These are phyloP conservation scores for Skeletonema potamos DNA, from an alignment of 108 stramenopile species.

Conservation along the genomic window DNA sequence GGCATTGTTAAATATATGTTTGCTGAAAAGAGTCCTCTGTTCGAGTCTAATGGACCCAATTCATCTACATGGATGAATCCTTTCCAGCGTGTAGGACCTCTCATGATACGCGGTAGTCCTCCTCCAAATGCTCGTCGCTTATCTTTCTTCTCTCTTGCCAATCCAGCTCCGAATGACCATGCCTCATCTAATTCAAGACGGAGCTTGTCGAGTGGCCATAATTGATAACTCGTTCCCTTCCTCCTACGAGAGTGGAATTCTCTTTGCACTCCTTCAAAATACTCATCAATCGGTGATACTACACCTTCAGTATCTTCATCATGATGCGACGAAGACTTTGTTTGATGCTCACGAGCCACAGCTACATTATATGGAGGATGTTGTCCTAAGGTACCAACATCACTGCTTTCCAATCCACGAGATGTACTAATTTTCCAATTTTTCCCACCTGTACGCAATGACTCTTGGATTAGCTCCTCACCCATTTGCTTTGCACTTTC, in stretches of 20 bases:
- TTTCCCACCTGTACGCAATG: conserved; percentile 27
- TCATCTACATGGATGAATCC: conserved; percentile 95
- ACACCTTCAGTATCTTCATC: not conserved
- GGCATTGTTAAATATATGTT: conserved; percentile 91
- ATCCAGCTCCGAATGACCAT: conserved; percentile 73
- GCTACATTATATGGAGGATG: conserved; percentile 86
- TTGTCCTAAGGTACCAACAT: conserved; percentile 77
- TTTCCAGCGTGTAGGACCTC: conserved; percentile 89
- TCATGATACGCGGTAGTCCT: conserved; percentile 89
- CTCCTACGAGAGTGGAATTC: conserved; percentile 62
- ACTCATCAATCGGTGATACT: conserved; percentile 47
- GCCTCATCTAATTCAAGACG: conserved; percentile 79
- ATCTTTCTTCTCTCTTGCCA: conserved; percentile 49
- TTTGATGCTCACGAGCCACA: conserved; percentile 27
- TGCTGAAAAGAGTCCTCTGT: conserved; percentile 85
- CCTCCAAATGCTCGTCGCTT: conserved; percentile 55
- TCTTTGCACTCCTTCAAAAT: conserved; percentile 63
- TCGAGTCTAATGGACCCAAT: conserved; percentile 64
- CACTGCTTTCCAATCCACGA: conserved; percentile 75
- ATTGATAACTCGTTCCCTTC: conserved; percentile 23
- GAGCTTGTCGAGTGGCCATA: conserved; percentile 84
- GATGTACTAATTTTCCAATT: conserved; percentile 80
- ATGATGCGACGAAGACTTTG: not conserved
- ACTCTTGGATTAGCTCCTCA: conserved; percentile 50
- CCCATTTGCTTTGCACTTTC: conserved; percentile 54